Conservation (phyloP, 805 yeast genomes). For the Saitoella complicata region DNA sequence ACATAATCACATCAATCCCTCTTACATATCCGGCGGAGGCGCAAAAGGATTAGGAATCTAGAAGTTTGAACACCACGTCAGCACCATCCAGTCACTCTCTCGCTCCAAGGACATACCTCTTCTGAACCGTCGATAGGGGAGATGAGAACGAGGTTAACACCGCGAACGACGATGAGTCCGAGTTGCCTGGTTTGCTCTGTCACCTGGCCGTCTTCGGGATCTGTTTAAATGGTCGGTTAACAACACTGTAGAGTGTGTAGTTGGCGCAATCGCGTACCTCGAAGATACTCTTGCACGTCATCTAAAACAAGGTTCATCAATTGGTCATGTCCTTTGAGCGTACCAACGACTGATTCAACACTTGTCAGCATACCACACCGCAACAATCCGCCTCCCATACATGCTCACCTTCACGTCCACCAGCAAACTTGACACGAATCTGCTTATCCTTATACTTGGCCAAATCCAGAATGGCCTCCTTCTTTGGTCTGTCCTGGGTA, state of each 20-base stretch:
- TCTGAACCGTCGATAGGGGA: conserved; percentile 61
- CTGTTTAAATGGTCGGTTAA: conserved; percentile 17
- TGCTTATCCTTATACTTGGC: conserved; percentile 56
- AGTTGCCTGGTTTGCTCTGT: conserved; percentile 45
- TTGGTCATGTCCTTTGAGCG: conserved; percentile 82
- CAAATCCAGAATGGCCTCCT: conserved; percentile 76
- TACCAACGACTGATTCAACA: conserved; percentile 41
- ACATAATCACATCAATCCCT: too few relatives aligned
- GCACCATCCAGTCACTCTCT: too few relatives aligned
- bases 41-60: too few relatives aligned
- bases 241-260: background rate
- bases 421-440: conserved; percentile 64
- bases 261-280: conserved; percentile 26
- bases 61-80: too few relatives aligned
- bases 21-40: too few relatives aligned
- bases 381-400: conserved; percentile 6
- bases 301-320: conserved; percentile 70
- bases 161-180: conserved; percentile 73
- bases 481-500: conserved; percentile 53
- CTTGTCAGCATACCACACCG: background rate
- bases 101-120: conserved; percentile 23
- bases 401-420: conserved; percentile 48
- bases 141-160: conserved; percentile 55
- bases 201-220: conserved; percentile 39
- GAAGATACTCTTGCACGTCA: conserved; percentile 44